Evolutionary conservation across 192 early-diverging fungal species (phyloP), one percentile per base, ranked within the genome.

Genomic region (Backusella tuberculispora): DNA sequence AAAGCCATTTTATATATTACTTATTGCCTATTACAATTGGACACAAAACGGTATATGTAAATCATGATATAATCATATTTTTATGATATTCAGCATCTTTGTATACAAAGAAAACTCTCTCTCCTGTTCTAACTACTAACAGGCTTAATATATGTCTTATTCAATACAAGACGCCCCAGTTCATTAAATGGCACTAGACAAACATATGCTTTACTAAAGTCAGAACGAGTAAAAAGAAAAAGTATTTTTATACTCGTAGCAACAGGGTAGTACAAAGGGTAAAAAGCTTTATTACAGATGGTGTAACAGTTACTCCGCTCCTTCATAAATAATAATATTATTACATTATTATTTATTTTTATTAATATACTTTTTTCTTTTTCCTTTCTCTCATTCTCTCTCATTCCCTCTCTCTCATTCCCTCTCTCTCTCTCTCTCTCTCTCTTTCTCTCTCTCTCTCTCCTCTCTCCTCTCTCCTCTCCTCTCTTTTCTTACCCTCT

Each of bases 121-220:
- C 29, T 2, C 2, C 29, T 34, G 29, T 34, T 34, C 29, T 34
- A 34, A 34, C 2, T 34, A 34, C 0, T 34, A 34, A 34, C 29
- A 34, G 29, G 29, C 29, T 1, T 34, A 34, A 34, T 2, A 34
- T 34, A 34, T 34, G 29, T 34, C 29, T 34, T 34, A 34, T 34
- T 34, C 29, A 19, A 50, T 9, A 50, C 4, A 21, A 60, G 21
- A 60, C 21, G 53, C 53, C 53, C 50, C 21, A 24, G 21, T 26
- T 24, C 21, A 13, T 29, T 13, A 60, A 60, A 26, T 60, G 53
- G 21, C 53, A 60, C 53, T 60, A 60, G 9, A 34, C 4, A 3
- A 26, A 60, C 53, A 60, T 60, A 60, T 60, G 53, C 53, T 13
- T 60, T 60, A 60, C 53, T 60, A 60, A 60, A 60, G 53, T 60